Base-by-base conservation (phyloP, 495 filamentous ascomycete genomes). In the Lasiosphaeria hispida region DNA sequence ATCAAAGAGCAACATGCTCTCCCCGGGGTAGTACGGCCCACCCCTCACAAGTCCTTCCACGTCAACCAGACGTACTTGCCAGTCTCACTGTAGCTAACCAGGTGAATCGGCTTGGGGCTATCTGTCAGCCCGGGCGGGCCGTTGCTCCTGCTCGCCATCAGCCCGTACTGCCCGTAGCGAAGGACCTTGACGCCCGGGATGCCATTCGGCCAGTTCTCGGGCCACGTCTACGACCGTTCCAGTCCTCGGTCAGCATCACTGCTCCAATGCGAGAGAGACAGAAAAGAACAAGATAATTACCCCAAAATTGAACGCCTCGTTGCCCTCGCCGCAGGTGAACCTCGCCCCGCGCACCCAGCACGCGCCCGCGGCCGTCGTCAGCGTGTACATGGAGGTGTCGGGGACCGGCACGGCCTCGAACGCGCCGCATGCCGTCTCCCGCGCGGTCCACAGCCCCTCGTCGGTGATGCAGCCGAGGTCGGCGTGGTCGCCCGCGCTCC, bases 41-140 rank as follows among this genome's bases (percentile, higher is more conserved):
- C n/a, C n/a, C n/a, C 23, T 30, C 23, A 30, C 23, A 30, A 30
- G 23, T 30, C 34, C 50, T 19, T 44, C 62, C 65, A 69, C 4
- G 63, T 62, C 43, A 66, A 48, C 66, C 66, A 69, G 13, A 69
- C 61, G 15, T 58, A 60, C 37, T 66, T 61, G 5, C 58, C 60
- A 6, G 18, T 15, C 33, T 69, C 66, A 1, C 1, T 53, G 18
- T 61, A 66, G 8, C 47, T 47, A 2, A 44, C 39, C 3, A 66
- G 47, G 14, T 54, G 58, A 17, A 69, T 51, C 1, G 50, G 55
- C 47, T 53, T 19, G 2, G 63, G 60, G 9, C 42, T 30, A 18
- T 61, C 63, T 10, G 48, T 47, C 18, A 13, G 5, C 4, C 9
- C 23, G 0, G 63, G 60, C 15, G 66, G 63, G n/a, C 48, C 53